Evolutionary conservation across 2,329 filamentous ascomycete species (phyloP).

Genomic region (Pochonia chlamydosporia): DNA sequence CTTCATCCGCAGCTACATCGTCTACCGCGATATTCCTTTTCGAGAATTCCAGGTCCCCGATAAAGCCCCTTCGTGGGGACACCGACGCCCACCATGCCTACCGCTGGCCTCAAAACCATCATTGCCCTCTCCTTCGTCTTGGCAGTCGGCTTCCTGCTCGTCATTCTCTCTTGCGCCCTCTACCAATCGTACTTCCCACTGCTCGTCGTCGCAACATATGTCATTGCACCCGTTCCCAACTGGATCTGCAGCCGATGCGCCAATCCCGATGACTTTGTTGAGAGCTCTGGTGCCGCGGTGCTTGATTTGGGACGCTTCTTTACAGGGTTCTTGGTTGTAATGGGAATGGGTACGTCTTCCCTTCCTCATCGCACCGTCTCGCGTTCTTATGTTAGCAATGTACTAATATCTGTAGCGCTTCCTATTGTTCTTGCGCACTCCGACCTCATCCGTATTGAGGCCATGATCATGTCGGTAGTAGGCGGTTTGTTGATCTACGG

Average conservation of each 20-base stretch:
- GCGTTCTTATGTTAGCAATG: constrained; percentile 13
- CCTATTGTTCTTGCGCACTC: constrained; percentile 85
- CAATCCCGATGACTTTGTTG: constrained; percentile 92
- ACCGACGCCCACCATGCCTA: constrained; percentile 45
- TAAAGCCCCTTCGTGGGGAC: constrained; percentile 10
- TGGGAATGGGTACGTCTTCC: constrained; percentile 80
- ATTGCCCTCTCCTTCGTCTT: constrained; percentile 98
- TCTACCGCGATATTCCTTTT: not conserved
- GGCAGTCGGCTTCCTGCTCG: constrained; percentile 95
- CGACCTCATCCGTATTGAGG: constrained; percentile 71
- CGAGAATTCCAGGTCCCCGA: not conserved
- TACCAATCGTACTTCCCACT: constrained; percentile 94
- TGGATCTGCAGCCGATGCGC: constrained; percentile 88
- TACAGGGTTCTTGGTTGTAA: constrained; percentile 92
- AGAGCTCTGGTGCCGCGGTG: constrained; percentile 75
- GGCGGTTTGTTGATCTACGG: constrained; percentile 94
- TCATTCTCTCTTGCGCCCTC: constrained; percentile 94
- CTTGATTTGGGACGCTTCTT: constrained; percentile 90
- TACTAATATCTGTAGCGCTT: constrained; percentile 67
- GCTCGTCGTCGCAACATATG: constrained; percentile 91
- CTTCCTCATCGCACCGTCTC: not conserved
- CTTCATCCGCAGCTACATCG: not conserved
- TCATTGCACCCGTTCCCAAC: constrained; percentile 90
- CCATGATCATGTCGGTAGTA: constrained; percentile 91
- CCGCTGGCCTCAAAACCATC: constrained; percentile 96